These are phyloP conservation scores for Ophiostoma populinum DNA, from an alignment of 2,329 filamentous ascomycete species.

Conservation along the genomic window DNA sequence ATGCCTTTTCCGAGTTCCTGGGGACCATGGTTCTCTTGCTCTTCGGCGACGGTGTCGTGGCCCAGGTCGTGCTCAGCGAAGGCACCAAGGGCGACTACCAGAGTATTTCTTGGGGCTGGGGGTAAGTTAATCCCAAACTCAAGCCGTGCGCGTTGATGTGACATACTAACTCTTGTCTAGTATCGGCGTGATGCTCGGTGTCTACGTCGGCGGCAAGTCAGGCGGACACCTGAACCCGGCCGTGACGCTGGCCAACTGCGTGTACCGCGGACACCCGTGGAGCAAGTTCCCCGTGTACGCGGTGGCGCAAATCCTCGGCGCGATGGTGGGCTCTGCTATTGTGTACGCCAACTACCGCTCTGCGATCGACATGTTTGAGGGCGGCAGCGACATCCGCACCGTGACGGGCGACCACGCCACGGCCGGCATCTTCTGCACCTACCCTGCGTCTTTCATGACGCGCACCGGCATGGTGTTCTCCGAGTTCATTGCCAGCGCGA, in stretches of 20 bases:
- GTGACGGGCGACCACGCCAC: slow-evolving; percentile 26
- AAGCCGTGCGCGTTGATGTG: not conserved
- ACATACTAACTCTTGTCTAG: slow-evolving; percentile 15
- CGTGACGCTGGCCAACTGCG: slow-evolving; percentile 26
- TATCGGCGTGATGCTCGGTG: slow-evolving; percentile 50
- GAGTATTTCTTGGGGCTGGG: slow-evolving; percentile 33
- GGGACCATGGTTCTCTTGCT: slow-evolving; percentile 51
- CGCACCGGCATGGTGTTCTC: slow-evolving; percentile 38
- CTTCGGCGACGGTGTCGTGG: slow-evolving; percentile 55
- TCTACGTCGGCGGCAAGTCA: slow-evolving; percentile 31
- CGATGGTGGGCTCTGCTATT: slow-evolving; percentile 36
- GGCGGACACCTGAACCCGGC: slow-evolving; percentile 39
- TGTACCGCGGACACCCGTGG: slow-evolving; percentile 42
- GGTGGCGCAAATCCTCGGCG: slow-evolving; percentile 35
- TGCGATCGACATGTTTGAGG: slow-evolving; percentile 19
- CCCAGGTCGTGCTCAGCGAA: slow-evolving; percentile 45
- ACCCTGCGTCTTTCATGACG: slow-evolving; percentile 30
- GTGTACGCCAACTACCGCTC: slow-evolving; percentile 39
- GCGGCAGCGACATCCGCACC: slow-evolving; percentile 16
- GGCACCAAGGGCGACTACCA: slow-evolving; percentile 29
- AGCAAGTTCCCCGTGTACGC: slow-evolving; percentile 40
- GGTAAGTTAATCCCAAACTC: slow-evolving; percentile 18
- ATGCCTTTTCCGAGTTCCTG: slow-evolving; percentile 50
- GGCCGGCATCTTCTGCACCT: slow-evolving; percentile 36
- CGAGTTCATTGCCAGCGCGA: slow-evolving; percentile 40